Base-by-base conservation (phyloP, 2,329 filamentous ascomycete genomes). In the Neofusicoccum laricinum region DNA sequence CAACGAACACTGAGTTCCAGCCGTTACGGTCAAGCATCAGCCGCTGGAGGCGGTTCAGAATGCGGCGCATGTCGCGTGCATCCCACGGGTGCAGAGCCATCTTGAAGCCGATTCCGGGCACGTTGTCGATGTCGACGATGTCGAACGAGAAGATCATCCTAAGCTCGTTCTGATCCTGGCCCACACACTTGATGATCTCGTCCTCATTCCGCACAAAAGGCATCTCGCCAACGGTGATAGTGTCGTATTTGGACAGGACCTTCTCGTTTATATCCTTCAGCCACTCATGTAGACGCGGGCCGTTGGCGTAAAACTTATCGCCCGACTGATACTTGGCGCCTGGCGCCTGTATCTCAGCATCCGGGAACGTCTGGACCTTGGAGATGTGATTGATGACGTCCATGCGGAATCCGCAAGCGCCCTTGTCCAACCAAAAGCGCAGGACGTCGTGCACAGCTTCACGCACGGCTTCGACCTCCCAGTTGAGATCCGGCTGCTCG, bases 201-300 rank as follows among this genome's bases (percentile, higher is more conserved):
- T 76, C 71, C 12, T 78, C 76, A 65, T 82, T 78, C 8, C 76
- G 74, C 14, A 81, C 79, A 58, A 80, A 82, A 0, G 85, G 85
- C 84, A 88, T 87, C 70, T 88, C 86, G 21, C 86, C 85, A 0
- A 87, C 85, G 10, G 85, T 85, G 65, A 87, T 84, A 2, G 85
- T 82, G 68, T 83, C 81, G 67, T 87, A 87, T 62, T 85, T 80
- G 53, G 80, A 79, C 1, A 88, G 74, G 0, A 87, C 80, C 19
- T 80, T 78, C 38, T 77, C 72, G 5, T 85, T 80, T 63, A 87
- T 78, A 36, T 82, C 84, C 49, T 80, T 79, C 57, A 88, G 75
- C 66, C 80, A 87, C 62, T 87, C 85, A 68, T 87, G 84, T 61
- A 88, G 76, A 2, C 84, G 77, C 0, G 85, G 86, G 0, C 85